Conservation (phyloP, 1,284 basidiomycete genomes). For the Fomitopsis pinicola region DNA sequence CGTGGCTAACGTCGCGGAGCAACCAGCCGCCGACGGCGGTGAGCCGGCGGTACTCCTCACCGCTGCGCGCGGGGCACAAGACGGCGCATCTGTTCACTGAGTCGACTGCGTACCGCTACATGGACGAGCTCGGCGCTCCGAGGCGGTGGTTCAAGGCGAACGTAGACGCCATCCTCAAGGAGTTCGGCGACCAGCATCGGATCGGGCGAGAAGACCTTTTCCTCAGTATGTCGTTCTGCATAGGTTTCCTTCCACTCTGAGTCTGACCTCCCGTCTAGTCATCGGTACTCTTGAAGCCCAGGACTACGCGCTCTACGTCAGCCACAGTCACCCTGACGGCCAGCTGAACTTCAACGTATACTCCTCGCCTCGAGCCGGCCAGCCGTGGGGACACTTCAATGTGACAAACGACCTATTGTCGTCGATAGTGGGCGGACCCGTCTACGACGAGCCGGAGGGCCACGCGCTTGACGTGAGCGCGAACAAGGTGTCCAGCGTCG, state of each 20-base stretch:
- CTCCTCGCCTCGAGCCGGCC: conserved; percentile 40
- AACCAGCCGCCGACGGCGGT: conserved; percentile 31
- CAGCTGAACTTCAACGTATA: conserved; percentile 68
- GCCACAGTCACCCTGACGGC: conserved; percentile 62
- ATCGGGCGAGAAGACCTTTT: conserved; percentile 69
- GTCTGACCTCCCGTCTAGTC: conserved; percentile 36
- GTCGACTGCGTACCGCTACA: conserved; percentile 61
- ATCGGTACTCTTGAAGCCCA: conserved; percentile 64
- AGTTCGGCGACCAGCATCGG: conserved; percentile 48
- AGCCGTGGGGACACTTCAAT: conserved; percentile 68
- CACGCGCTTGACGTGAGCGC: background rate
- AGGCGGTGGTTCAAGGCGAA: conserved; percentile 71
- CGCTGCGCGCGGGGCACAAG: conserved; percentile 59
- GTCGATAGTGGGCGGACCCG: conserved; percentile 27
- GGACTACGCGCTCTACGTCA: conserved; percentile 68
- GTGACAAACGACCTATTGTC: conserved; percentile 39
- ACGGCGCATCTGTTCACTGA: conserved; percentile 65
- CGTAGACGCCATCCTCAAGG: conserved; percentile 55
- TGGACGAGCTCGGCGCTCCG: conserved; percentile 55
- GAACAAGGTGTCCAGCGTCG: conserved; percentile 7
- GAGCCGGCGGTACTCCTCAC: conserved; percentile 52
- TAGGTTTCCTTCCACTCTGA: background rate
- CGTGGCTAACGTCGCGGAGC: conserved; percentile 42
- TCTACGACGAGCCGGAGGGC: conserved; percentile 14
- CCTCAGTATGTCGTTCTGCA: conserved; percentile 44